phyloP scores from a whole-genome alignment of 2,329 filamentous ascomycete species.

The Fusarium cicatricum region DNA sequence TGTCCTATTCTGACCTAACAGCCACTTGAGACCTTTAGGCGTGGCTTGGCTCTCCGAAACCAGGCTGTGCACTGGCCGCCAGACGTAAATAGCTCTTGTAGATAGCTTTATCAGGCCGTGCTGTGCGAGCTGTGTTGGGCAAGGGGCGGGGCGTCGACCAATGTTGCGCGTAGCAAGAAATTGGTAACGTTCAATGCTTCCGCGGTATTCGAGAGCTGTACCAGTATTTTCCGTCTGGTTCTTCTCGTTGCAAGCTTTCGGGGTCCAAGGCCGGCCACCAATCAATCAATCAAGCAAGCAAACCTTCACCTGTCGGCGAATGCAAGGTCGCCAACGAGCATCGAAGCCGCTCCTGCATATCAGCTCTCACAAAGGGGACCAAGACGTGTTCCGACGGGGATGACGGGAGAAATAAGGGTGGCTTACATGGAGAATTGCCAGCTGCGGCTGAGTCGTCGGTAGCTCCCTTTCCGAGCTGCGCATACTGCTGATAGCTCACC shows the following conservation, averaged over 20 bases:
- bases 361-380: slow-evolving; percentile 31
- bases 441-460: slow-evolving; percentile 35
- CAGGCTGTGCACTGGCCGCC: slow-evolving; percentile 22
- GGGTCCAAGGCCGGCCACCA: slow-evolving; percentile 20
- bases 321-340: slow-evolving; percentile 13
- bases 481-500: slow-evolving; percentile 43
- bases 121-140: slow-evolving; percentile 6
- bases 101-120: not conserved
- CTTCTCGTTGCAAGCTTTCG: not conserved
- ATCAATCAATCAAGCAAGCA: slow-evolving; percentile 26
- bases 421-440: slow-evolving; percentile 36
- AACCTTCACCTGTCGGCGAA: slow-evolving; percentile 13
- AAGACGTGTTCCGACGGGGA: slow-evolving; percentile 8
- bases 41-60: slow-evolving; percentile 26
- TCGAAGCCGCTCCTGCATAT: slow-evolving; percentile 34
- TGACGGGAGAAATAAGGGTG: slow-evolving; percentile 24
- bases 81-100: slow-evolving; percentile 26
- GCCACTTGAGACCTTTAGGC: slow-evolving; percentile 19
- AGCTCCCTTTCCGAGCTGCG: slow-evolving; percentile 38
- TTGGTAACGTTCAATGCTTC: not conserved
- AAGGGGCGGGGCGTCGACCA: slow-evolving; percentile 18
- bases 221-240: slow-evolving; percentile 1
- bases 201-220: not conserved
- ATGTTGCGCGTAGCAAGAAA: slow-evolving; percentile 22
- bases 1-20: not conserved